phyloP scores from a whole-genome alignment of 2,329 filamentous ascomycete species.

The Penicillium digitatum region DNA sequence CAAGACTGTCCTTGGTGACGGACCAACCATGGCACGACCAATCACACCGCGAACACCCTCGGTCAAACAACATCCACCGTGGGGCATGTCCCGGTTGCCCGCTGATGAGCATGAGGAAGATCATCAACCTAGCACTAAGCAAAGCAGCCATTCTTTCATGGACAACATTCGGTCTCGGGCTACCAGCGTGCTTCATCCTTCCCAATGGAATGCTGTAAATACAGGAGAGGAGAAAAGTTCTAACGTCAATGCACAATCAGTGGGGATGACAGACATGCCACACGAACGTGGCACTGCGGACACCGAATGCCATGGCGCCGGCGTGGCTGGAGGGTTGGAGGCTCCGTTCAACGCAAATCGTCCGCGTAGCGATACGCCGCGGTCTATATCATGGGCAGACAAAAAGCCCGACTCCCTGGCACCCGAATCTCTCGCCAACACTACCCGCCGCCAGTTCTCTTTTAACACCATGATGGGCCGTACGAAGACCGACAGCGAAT shows the following conservation, averaged over 20 bases:
- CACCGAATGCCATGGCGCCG: constrained; percentile 32
- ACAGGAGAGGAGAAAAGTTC: constrained; percentile 30
- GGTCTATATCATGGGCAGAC: constrained; percentile 36
- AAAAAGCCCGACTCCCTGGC: constrained; percentile 18
- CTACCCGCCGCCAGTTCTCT: constrained; percentile 75
- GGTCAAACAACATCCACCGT: constrained; percentile 63
- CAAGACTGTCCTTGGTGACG: constrained; percentile 53
- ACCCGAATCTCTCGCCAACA: constrained; percentile 43
- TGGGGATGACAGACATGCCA: constrained; percentile 60
- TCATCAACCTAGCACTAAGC: constrained; percentile 27
- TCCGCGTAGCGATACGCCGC: constrained; percentile 39
- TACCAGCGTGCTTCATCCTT: constrained; percentile 35
- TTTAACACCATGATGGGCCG: constrained; percentile 81
- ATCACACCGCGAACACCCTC: constrained; percentile 36
- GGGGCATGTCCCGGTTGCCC: constrained; percentile 85
- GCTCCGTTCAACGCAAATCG: constrained; percentile 22
- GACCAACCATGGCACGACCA: constrained; percentile 41
- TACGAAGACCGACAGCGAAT: constrained; percentile 25
- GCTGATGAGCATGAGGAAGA: constrained; percentile 55
- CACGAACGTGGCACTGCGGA: constrained; percentile 49
- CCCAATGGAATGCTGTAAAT: constrained; percentile 34
- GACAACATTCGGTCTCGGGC: constrained; percentile 38
- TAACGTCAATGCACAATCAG: constrained; percentile 55
- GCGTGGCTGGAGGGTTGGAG: constrained; percentile 21
- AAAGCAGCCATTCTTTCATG: constrained; percentile 36